Evolutionary conservation across 805 yeast species (phyloP), one percentile per base, ranked within the genome.

Genomic region (Isabelozyma pseudorhagii): DNA sequence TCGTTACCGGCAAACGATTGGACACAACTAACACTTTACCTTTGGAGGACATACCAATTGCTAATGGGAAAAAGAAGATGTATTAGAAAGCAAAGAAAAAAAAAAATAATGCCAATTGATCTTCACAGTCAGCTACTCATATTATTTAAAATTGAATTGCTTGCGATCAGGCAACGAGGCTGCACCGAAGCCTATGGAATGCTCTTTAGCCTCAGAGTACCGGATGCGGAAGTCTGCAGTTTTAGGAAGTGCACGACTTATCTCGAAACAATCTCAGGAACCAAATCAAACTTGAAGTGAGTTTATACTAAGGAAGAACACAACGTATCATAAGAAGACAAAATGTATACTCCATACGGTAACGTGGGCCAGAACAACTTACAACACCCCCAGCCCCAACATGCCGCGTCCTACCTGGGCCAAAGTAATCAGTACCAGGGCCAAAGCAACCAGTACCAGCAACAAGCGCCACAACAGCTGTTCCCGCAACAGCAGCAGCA

Each of bases 1-100:
- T 89, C 0, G 99, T 94, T 45, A 94, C 97, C 0, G 99, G 99
- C 47, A 94, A 80, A 60, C 99, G 78, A 69, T 94, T 94, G 8
- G 97, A 91, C 1, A 94, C 96, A 5, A 96, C 97, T 38, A 94
- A 69, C 27, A 94, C 93, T 64, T 89, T 88, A 6, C 89, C 89
- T n/a, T 57, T 28, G 15, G 8, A 8, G 3, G 36, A 28, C 38
- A 42, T 42, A 13, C 15, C 18, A 31, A 31, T 31, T 10, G n/a
- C n/a, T 31, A 13, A 31, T 31, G n/a, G 36, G 8, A 8, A 31
- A 31, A 31, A 39, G 41, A 17, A 18, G 41, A 9, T n/a, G 14
- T 39, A 4, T 39, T 39, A 4, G 18, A 39, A 11, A n/a, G 25
- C 11, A n/a, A 39, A 39, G 18, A 27, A 39, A 39, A 10, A n/a